Conservation (phyloP, 805 yeast species). For the Brettanomyces bruxellensis region DNA sequence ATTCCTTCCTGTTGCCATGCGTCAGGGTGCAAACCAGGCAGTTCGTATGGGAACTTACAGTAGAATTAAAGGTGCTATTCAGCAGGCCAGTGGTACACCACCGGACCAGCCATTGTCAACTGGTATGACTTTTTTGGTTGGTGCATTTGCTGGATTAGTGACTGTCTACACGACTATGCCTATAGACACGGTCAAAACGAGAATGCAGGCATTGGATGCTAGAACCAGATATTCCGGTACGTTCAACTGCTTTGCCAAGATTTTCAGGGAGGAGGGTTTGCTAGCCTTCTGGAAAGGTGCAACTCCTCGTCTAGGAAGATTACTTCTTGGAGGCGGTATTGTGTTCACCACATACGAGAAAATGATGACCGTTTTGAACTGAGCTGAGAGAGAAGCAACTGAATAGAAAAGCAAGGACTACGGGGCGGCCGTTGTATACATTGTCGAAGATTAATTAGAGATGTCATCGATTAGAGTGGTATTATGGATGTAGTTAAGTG, state of each 20-base stretch:
- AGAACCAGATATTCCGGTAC: constrained; percentile 64
- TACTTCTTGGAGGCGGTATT: constrained; percentile 91
- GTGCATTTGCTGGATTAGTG: constrained; percentile 82
- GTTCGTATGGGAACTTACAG: constrained; percentile 92
- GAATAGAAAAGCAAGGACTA: neutral
- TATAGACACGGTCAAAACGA: constrained; percentile 87
- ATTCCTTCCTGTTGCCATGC: constrained; percentile 81
- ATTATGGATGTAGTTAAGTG: no score
- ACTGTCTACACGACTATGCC: constrained; percentile 95
- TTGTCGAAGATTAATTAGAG: neutral
- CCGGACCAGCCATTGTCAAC: constrained; percentile 71
- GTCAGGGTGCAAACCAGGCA: constrained; percentile 94
- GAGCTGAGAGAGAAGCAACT: constrained; percentile 4
- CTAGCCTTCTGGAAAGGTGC: constrained; percentile 97
- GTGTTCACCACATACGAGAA: constrained; percentile 95
- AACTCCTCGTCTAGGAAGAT: constrained; percentile 89
- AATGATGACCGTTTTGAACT: constrained; percentile 54
- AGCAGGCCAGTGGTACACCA: constrained; percentile 55
- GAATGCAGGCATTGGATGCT: constrained; percentile 92
- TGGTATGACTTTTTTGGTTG: constrained; percentile 75
- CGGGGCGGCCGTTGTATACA: neutral
- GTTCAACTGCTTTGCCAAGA: constrained; percentile 67
- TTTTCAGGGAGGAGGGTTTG: constrained; percentile 82
- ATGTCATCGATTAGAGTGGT: neutral
- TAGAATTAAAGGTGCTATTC: constrained; percentile 71